These are phyloP conservation scores for Coemansia sp. DNA, from an alignment of 192 early-diverging fungal species.

Conservation along the genomic window DNA sequence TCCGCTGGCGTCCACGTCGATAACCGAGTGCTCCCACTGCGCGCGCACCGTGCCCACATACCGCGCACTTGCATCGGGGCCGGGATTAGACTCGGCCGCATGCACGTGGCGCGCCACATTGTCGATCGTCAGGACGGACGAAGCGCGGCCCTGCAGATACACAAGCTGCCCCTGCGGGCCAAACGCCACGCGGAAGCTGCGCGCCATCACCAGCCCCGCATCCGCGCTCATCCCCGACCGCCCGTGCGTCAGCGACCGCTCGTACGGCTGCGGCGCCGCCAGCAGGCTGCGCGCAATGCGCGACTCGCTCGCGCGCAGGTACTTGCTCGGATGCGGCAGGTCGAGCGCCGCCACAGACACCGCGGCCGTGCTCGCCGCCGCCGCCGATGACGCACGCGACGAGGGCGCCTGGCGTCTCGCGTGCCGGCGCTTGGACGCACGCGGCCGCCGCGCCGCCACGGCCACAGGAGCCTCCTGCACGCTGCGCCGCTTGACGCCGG, in stretches of 20 bases:
- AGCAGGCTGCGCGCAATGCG: conserved; percentile 13
- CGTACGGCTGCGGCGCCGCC: conserved; percentile 25
- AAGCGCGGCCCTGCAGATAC: conserved; percentile 20
- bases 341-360: conserved; percentile 21
- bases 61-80: neutral
- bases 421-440: neutral
- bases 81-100: conserved; percentile 22
- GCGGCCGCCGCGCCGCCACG: neutral
- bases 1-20: neutral
- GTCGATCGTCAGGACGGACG: conserved; percentile 46
- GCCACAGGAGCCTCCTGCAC: neutral
- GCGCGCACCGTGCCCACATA: conserved; percentile 18
- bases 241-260: conserved; percentile 39
- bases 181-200: conserved; percentile 85
- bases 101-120: conserved; percentile 37
- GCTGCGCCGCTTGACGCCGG: neutral
- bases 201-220: conserved; percentile 76
- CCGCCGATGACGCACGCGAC: neutral
- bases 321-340: conserved; percentile 42
- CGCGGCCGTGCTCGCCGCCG: neutral
- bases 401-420: neutral
- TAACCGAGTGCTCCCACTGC: conserved; percentile 24
- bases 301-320: conserved; percentile 28
- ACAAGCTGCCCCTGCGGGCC: conserved; percentile 72
- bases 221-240: conserved; percentile 58